Conservation (phyloP, 108 stramenopile genomes). For the Skeletonema marinoi region DNA sequence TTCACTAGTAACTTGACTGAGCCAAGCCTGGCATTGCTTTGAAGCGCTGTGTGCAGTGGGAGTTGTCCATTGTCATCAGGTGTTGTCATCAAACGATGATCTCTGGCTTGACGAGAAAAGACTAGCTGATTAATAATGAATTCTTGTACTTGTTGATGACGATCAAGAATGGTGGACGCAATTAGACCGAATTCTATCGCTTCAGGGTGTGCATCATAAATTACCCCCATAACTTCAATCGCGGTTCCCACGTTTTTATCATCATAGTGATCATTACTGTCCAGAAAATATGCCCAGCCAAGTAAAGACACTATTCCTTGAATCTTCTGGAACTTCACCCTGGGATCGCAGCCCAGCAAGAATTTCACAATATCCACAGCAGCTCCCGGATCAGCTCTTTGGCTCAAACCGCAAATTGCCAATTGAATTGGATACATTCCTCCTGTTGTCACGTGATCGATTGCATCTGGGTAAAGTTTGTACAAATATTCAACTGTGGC, state of each 20-base stretch:
- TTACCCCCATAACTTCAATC: background rate
- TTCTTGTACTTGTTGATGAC: background rate
- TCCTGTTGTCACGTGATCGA: background rate
- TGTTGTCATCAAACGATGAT: background rate
- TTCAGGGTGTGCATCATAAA: slow-evolving; percentile 5
- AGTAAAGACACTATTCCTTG: background rate
- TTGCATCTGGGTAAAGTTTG: background rate
- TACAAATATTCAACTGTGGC: background rate
- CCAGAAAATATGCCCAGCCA: background rate
- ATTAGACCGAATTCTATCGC: background rate
- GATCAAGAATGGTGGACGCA: background rate
- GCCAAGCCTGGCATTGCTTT: background rate
- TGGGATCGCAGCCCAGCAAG: no score
- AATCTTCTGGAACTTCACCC: no score
- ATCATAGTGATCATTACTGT: no score
- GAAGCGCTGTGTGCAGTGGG: background rate
- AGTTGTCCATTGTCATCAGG: background rate
- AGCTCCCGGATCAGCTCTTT: background rate
- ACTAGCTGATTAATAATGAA: background rate
- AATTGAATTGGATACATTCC: background rate
- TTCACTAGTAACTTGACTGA: background rate
- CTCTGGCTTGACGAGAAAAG: background rate
- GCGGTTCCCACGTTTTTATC: background rate
- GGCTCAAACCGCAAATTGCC: background rate
- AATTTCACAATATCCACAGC: background rate